Conservation (phyloP, 176 grass and related monocot genomes). For the Oryza longistaminata region DNA sequence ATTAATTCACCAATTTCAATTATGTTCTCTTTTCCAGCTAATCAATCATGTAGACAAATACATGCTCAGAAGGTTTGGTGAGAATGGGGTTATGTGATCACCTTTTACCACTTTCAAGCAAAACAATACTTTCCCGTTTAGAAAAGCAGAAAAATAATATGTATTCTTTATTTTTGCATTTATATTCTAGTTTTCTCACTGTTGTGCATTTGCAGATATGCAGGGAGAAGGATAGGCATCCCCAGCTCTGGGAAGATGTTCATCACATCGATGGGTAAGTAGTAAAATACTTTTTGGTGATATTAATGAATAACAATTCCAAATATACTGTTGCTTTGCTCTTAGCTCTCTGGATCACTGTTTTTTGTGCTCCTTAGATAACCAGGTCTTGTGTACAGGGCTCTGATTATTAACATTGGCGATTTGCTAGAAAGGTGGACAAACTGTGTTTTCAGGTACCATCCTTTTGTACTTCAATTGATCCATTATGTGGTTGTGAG, state of each 20-base stretch:
- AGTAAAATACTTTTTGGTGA: neutral
- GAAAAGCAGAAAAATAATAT: neutral
- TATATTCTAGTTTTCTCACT: neutral
- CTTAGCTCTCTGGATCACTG: neutral
- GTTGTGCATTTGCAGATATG: slow-evolving; percentile 59
- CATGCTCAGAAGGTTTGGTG: neutral
- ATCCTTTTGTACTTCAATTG: neutral
- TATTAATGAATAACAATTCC: neutral
- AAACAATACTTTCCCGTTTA: neutral
- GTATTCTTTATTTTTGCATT: no score
- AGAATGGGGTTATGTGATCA: neutral
- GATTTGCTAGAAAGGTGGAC: slow-evolving; percentile 89
- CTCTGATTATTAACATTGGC: slow-evolving; percentile 74
- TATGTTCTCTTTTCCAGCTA: neutral
- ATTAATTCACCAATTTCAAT: neutral
- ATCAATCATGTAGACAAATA: neutral
- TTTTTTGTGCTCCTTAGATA: no score
- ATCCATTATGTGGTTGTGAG: neutral
- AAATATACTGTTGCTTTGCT: neutral
- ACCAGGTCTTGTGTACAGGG: slow-evolving; percentile 19
- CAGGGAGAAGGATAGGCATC: slow-evolving; percentile 72
- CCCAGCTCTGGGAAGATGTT: slow-evolving; percentile 87
- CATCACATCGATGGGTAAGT: slow-evolving; percentile 70
- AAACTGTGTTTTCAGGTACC: slow-evolving; percentile 61
- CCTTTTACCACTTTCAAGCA: neutral